Evolutionary conservation across 2,329 filamentous ascomycete genomes (phyloP).

Genomic region (Sphaerulina vaccinii): DNA sequence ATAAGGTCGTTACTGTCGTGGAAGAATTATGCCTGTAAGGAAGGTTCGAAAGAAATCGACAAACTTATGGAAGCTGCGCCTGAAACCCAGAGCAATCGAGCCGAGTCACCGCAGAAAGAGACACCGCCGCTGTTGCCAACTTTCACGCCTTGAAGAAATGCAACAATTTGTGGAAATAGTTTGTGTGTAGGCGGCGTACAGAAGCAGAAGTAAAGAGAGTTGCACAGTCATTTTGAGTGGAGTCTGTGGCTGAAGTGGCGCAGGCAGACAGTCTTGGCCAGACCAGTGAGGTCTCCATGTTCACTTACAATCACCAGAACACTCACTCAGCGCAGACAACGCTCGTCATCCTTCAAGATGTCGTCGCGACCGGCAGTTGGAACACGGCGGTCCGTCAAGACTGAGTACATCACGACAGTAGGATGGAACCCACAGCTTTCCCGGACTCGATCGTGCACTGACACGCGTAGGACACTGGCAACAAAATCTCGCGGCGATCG

Average conservation of each 20-base stretch:
- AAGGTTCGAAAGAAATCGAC: conserved; percentile 4
- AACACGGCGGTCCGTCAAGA: conserved; percentile 65
- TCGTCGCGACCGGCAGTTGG: conserved; percentile 43
- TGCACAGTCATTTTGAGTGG: no score
- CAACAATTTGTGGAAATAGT: background rate
- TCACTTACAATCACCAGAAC: background rate
- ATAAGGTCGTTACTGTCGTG: no score
- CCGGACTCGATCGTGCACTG: background rate
- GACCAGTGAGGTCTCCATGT: background rate
- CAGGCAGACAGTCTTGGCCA: background rate
- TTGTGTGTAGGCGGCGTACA: background rate
- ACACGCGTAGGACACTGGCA: conserved; percentile 77
- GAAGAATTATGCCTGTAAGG: no score
- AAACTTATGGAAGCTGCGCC: background rate
- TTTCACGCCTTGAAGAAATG: background rate
- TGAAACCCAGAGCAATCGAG: background rate
- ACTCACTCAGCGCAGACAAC: background rate
- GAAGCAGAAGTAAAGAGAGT: background rate
- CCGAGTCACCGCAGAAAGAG: conserved; percentile 4
- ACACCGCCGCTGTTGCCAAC: conserved; percentile 2
- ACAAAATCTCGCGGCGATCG: conserved; percentile 93
- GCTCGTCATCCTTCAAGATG: conserved; percentile 10
- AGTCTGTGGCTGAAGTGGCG: no score
- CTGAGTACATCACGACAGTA: conserved; percentile 97
- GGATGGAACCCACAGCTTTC: conserved; percentile 1